phyloP scores from a whole-genome alignment of 169 alveolate genomes.

The Plasmodium gonderi region DNA sequence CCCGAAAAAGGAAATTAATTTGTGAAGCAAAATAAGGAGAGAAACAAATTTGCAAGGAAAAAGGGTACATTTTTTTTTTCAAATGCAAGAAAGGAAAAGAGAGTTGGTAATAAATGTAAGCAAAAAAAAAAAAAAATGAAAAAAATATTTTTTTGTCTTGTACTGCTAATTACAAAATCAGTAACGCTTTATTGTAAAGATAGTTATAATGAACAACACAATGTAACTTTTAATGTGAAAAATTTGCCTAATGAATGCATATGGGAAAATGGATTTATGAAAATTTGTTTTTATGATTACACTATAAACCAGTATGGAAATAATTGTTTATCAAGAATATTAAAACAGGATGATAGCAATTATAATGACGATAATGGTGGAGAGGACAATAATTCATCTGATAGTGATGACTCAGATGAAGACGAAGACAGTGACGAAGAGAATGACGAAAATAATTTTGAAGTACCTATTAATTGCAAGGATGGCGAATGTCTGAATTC shows the following conservation, averaged over 20 bases:
- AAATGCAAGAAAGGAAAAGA: not conserved
- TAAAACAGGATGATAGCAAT: not conserved
- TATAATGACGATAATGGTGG: not conserved
- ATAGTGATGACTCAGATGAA: not conserved
- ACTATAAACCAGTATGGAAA: not conserved
- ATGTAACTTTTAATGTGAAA: not conserved
- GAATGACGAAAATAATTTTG: conserved; percentile 36
- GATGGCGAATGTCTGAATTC: conserved; percentile 41
- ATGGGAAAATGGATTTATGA: not conserved
- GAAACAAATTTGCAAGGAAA: too few relatives aligned
- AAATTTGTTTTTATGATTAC: not conserved
- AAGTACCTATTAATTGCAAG: conserved; percentile 44
- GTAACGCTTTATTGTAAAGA: conserved; percentile 22
- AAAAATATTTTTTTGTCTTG: conserved; percentile 26
- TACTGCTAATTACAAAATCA: conserved; percentile 17
- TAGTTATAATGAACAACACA: not conserved
- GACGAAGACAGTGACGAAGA: conserved; percentile 26
- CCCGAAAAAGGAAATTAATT: not conserved
- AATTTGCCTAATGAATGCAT: not conserved
- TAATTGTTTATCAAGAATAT: not conserved
- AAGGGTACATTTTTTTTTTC: not conserved
- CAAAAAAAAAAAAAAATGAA: conserved; percentile 48
- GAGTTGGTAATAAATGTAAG: not conserved
- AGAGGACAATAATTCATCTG: not conserved
- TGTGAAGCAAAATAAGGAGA: too few relatives aligned